Evolutionary conservation across 352 stramenopile species (phyloP), one percentile per base, ranked within the genome.

Genomic region (Pythium pectinolyticum): DNA sequence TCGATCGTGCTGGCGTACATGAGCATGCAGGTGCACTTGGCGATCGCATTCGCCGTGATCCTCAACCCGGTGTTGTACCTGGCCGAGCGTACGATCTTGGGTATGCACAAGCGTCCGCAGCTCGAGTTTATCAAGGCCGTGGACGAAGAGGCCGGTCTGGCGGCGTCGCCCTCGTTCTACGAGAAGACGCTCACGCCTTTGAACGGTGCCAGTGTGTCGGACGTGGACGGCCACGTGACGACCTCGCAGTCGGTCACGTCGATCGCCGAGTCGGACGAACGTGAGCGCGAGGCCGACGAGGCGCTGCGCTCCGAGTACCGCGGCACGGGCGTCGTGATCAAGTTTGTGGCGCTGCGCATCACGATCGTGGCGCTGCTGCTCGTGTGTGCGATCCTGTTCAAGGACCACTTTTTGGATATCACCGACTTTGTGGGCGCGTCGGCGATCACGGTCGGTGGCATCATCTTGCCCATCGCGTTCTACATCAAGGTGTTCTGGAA

Each of bases 401-500:
- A 63, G 57, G 67, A 86, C 56, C 73, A 84, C 51, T 85, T 89
- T 35, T 53, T 80, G 14, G 80, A 86, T 46, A 75, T 89, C 35
- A 73, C 75, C 19, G 80, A 89, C 59, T 89, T 89, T 47, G 70
- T 86, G 20, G 80, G 80, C 28, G 77, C 80, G 7, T 86, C 69
- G 58, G 68, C 71, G 34, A 78, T 84, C 27, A 73, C 77, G 9
- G 67, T 83, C 43, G 70, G 68, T 28, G 86, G 77, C 65, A 87
- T 86, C 47, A 78, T 87, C 47, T 53, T 89, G 27, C 80, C 80
- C 7, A 83, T 84, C 56, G 67, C 76, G 53, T 87, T 89, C 69
- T 87, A 89, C 74, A 55, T 87, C n/a, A 85, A 85, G 60, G 68
- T 76, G 43, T 72, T 84, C 51, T 85, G 77, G 75, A 48, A 66